These are phyloP conservation scores for Hypseocharis bilobata DNA, from an alignment of 441 rosid genomes.

Conservation along the genomic window DNA sequence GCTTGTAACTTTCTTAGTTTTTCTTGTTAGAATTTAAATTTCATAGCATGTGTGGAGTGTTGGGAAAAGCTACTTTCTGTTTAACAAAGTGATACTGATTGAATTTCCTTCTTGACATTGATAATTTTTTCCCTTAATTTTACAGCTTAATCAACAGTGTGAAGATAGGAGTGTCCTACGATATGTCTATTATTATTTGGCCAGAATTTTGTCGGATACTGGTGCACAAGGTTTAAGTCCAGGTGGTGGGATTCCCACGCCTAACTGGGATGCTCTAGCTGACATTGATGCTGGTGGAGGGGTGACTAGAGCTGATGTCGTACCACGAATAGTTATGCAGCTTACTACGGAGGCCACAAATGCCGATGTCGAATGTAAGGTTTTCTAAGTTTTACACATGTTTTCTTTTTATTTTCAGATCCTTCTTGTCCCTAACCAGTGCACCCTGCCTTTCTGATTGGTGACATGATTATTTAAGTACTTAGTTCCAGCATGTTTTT, in stretches of 20 bases:
- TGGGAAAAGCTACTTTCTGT: neutral
- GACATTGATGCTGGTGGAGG: slow-evolving; percentile 97
- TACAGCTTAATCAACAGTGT: slow-evolving; percentile 91
- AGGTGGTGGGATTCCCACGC: slow-evolving; percentile 98
- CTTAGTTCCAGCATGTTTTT: neutral
- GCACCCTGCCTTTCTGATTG: neutral
- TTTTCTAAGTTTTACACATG: slow-evolving; percentile 13
- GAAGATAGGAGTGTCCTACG: slow-evolving; percentile 89
- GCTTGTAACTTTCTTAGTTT: neutral
- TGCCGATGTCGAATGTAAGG: slow-evolving; percentile 69
- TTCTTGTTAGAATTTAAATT: neutral
- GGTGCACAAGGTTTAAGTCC: slow-evolving; percentile 82
- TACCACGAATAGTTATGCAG: slow-evolving; percentile 72
- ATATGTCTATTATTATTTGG: slow-evolving; percentile 93
- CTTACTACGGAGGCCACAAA: slow-evolving; percentile 66
- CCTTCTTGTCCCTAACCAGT: neutral
- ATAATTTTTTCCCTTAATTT: slow-evolving; percentile 2
- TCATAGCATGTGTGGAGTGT: neutral
- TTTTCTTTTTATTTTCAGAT: slow-evolving; percentile 3
- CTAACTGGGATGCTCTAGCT: slow-evolving; percentile 99
- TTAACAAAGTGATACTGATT: neutral
- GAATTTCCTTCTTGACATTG: neutral
- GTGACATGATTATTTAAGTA: neutral
- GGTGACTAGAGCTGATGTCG: slow-evolving; percentile 97
- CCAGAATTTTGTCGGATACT: slow-evolving; percentile 83